Evolutionary conservation across 768 basidiomycete species (phyloP).

Genomic region (Panaeolus papilionaceus): DNA sequence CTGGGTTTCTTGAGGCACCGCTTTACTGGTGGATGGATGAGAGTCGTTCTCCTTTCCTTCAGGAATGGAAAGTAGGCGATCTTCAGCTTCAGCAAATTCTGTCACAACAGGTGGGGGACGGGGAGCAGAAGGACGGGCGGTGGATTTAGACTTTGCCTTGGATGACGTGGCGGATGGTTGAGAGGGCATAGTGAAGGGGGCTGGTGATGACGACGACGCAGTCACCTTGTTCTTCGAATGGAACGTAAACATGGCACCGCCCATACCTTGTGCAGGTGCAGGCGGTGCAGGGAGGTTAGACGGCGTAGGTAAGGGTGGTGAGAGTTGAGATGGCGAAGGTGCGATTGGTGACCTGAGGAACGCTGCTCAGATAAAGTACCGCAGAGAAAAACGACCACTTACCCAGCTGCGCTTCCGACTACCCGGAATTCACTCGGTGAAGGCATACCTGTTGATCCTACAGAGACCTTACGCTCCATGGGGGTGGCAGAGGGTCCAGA

Average conservation of each 20-base stretch:
- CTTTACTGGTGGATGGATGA: conserved; percentile 2
- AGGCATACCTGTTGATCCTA: conserved; percentile 21
- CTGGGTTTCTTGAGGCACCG: not conserved
- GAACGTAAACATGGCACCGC: conserved; percentile 7
- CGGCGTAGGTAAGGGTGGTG: conserved; percentile 3
- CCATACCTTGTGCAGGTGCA: conserved; percentile 3
- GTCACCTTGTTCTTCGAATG: conserved; percentile 10
- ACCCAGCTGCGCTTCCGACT: conserved; percentile 14
- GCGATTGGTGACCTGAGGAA: not conserved
- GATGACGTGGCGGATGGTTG: not conserved
- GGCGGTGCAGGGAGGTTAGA: not conserved
- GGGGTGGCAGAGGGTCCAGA: conserved; percentile 13
- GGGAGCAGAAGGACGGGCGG: not conserved
- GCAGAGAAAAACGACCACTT: not conserved
- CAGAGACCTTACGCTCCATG: conserved; percentile 15
- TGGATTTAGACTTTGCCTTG: not conserved
- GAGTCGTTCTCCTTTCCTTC: conserved; percentile 1
- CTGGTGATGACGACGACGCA: conserved; percentile 6
- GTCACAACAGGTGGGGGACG: conserved; percentile 2
- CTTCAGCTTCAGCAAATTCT: not conserved
- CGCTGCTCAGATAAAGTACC: not conserved
- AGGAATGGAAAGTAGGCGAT: not conserved
- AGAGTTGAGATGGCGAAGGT: conserved; percentile 6
- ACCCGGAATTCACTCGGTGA: conserved; percentile 21
- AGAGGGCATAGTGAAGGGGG: not conserved